Percentiles rank a stretch among this genome's conserved stretches.
Conservation (phyloP, 2,329 filamentous ascomycete species). For the Chaetothyriales sp. region DNA sequence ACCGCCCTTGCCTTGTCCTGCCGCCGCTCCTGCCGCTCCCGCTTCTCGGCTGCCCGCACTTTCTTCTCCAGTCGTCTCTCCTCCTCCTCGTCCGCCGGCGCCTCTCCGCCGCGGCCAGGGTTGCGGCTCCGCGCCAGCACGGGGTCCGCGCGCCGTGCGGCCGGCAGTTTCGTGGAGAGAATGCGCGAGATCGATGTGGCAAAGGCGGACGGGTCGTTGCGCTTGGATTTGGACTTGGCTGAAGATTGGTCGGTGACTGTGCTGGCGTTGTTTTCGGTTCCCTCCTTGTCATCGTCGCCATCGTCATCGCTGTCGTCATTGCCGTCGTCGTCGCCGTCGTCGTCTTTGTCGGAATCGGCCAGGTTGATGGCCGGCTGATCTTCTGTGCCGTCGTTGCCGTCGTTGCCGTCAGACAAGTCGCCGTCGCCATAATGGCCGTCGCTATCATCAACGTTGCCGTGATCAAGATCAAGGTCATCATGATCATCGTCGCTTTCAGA, state of each 20-base stretch:
- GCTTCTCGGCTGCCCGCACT: slow-evolving; percentile 61
- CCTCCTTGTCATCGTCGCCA: slow-evolving; percentile 26
- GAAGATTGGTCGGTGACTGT: slow-evolving; percentile 30
- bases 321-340: slow-evolving; percentile 4
- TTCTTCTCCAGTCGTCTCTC: slow-evolving; percentile 70
- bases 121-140: slow-evolving; percentile 78
- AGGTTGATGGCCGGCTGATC: slow-evolving; percentile 7
- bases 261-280: slow-evolving; percentile 23
- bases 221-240: slow-evolving; percentile 44
- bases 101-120: slow-evolving; percentile 41
- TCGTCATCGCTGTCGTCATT: slow-evolving; percentile 16
- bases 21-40: slow-evolving; percentile 67
- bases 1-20: slow-evolving; percentile 45
- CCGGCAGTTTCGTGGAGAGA: slow-evolving; percentile 73
- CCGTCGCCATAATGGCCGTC: slow-evolving; percentile 8
- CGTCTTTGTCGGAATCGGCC: slow-evolving; percentile 4
- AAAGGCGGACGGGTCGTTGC: slow-evolving; percentile 84
- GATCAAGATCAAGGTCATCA: slow-evolving; percentile 10
- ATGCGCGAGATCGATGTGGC: slow-evolving; percentile 90
- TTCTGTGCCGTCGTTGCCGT: slow-evolving; percentile 18
- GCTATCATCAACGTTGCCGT: slow-evolving; percentile 22
- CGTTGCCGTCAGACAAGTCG: slow-evolving; percentile 7
- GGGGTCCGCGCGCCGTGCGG: slow-evolving; percentile 69
- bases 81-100: slow-evolving; percentile 62
- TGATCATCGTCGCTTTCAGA: slow-evolving; percentile 37